These are phyloP conservation scores for Penicillium egyptiacum DNA, from an alignment of 495 filamentous ascomycete genomes.

Conservation along the genomic window DNA sequence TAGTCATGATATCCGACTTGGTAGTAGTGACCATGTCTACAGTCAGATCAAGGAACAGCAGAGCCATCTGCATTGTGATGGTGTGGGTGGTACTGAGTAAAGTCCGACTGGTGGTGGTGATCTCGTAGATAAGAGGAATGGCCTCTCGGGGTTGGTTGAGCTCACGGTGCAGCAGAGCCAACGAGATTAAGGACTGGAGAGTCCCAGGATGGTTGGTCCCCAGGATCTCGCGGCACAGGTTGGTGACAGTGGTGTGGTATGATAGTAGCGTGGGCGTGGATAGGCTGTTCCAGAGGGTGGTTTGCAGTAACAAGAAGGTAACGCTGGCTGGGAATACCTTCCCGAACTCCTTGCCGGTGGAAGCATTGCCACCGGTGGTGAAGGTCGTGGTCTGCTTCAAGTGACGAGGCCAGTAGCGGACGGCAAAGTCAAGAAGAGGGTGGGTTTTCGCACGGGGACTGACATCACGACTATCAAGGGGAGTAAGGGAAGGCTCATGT, in stretches of 20 bases:
- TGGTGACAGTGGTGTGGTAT: constrained; percentile 29
- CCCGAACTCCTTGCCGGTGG: constrained; percentile 30
- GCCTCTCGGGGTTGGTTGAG: constrained; percentile 17
- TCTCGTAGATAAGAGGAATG: constrained; percentile 25
- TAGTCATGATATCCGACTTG: constrained; percentile 38
- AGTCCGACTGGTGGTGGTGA: constrained; percentile 28
- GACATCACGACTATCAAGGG: constrained; percentile 26
- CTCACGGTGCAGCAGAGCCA: constrained; percentile 27
- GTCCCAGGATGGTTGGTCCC: constrained; percentile 24
- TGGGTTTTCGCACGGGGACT: constrained; percentile 21
- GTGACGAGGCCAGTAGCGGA: constrained; percentile 41
- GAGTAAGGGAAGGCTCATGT: constrained; percentile 31
- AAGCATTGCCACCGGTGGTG: constrained; percentile 26
- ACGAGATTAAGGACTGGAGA: constrained; percentile 30
- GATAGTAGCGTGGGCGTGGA: constrained; percentile 28
- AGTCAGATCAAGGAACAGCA: constrained; percentile 35
- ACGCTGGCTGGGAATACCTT: constrained; percentile 31
- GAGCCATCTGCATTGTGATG: constrained; percentile 36
- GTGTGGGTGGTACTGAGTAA: constrained; percentile 29
- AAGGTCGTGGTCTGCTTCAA: constrained; percentile 28
- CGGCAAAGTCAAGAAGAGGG: constrained; percentile 37
- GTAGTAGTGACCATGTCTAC: constrained; percentile 27
- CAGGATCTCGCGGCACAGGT: constrained; percentile 30
- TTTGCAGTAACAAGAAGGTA: constrained; percentile 30
- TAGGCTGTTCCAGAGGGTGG: constrained; percentile 34